phyloP scores from a whole-genome alignment of 192 early-diverging fungal species.

The Spizellomyces punctatus region DNA sequence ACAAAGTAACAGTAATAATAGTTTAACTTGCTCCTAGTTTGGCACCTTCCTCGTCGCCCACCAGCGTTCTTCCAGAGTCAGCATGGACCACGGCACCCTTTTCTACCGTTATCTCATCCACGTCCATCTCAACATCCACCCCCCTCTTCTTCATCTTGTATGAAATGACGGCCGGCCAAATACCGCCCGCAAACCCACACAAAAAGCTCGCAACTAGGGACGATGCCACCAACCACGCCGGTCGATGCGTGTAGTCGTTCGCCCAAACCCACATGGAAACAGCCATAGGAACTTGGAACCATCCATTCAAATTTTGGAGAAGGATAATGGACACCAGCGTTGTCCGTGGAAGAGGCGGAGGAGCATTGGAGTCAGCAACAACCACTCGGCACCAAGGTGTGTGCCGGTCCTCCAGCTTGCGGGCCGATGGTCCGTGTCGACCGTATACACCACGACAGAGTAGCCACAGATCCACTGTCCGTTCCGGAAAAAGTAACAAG shows the following conservation, averaged over 20 bases:
- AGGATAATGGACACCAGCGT: slow-evolving; percentile 28
- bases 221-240: slow-evolving; percentile 13
- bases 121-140: neutral
- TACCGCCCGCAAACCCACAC: slow-evolving; percentile 19
- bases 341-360: slow-evolving; percentile 3
- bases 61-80: too few relatives aligned
- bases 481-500: slow-evolving; percentile 17
- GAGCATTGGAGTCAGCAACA: neutral
- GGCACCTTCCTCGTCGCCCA: too few relatives aligned
- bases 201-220: slow-evolving; percentile 33
- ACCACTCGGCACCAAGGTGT: slow-evolving; percentile 3
- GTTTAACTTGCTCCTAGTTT: too few relatives aligned
- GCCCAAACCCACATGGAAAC: slow-evolving; percentile 39
- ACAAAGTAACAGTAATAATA: too few relatives aligned
- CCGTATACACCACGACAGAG: too few relatives aligned
- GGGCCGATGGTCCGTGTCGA: neutral
- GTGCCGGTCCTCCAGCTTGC: slow-evolving; percentile 9
- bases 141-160: neutral
- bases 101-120: neutral
- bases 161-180: slow-evolving; percentile 26
- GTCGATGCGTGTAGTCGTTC: slow-evolving; percentile 9
- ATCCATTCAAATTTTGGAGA: slow-evolving; percentile 29
- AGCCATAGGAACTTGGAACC: slow-evolving; percentile 41
- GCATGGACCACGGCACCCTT: too few relatives aligned
- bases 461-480: slow-evolving; percentile 23